These are phyloP conservation scores for Fraxinus xanthoxyloides DNA, from an alignment of 305 asterid species.

Conservation along the genomic window DNA sequence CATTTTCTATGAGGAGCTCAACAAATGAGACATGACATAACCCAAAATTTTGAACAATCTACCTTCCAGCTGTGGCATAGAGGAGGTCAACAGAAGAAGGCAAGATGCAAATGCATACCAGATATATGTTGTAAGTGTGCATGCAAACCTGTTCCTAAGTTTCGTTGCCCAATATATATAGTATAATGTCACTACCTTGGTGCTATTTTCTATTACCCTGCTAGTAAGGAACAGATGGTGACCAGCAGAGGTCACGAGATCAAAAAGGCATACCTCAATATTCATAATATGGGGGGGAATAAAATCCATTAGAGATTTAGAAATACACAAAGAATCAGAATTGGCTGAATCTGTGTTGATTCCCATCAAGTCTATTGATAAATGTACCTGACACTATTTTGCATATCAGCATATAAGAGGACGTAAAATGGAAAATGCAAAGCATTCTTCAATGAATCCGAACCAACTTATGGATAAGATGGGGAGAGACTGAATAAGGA, in stretches of 20 bases:
- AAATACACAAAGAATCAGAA: not conserved
- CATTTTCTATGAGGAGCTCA: constrained; percentile 4
- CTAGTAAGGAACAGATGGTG: not conserved
- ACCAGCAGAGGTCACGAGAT: not conserved
- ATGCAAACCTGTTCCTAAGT: not conserved
- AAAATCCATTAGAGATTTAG: not conserved
- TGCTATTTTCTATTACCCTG: not conserved
- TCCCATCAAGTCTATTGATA: constrained; percentile 7
- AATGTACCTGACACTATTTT: not conserved
- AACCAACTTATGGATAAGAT: not conserved
- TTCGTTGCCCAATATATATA: not conserved
- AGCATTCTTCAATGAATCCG: constrained; percentile 7
- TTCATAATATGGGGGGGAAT: not conserved
- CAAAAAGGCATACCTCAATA: not conserved
- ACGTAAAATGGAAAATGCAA: not conserved
- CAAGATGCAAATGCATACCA: not conserved
- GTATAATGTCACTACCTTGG: not conserved
- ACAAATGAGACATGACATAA: constrained; percentile 7
- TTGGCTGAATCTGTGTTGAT: not conserved
- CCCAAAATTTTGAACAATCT: constrained; percentile 3
- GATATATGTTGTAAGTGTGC: not conserved
- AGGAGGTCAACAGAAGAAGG: not conserved
- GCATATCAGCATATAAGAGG: not conserved
- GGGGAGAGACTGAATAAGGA: not conserved
- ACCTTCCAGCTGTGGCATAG: constrained; percentile 2